These are phyloP conservation scores for Fusarium nisikadoi DNA, from an alignment of 2,329 filamentous ascomycete genomes.

Conservation along the genomic window DNA sequence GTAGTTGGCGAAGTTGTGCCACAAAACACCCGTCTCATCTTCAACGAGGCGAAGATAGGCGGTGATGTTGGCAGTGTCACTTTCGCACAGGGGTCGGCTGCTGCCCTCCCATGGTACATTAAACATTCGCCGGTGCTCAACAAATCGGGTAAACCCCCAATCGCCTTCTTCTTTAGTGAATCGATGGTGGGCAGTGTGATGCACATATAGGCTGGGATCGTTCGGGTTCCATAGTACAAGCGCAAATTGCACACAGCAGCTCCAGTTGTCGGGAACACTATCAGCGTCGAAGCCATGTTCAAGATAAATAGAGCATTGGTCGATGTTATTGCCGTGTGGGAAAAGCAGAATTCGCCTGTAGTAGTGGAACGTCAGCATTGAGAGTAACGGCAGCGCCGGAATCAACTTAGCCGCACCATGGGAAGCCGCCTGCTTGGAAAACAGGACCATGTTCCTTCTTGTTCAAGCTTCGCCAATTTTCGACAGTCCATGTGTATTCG, in stretches of 20 bases:
- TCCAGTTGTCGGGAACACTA: conserved; percentile 89
- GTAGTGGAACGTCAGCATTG: conserved; percentile 35
- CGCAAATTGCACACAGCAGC: conserved; percentile 94
- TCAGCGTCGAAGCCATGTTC: conserved; percentile 88
- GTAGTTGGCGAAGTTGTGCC: conserved; percentile 94
- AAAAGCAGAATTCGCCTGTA: conserved; percentile 92
- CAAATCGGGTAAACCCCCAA: conserved; percentile 98
- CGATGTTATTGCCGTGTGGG: conserved; percentile 92
- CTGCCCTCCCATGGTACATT: conserved; percentile 78
- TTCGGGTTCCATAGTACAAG: conserved; percentile 94
- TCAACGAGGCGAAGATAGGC: conserved; percentile 85
- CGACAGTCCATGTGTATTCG: conserved; percentile 86
- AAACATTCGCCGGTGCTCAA: conserved; percentile 88
- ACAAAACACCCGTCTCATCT: conserved; percentile 87
- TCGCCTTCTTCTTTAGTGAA: conserved; percentile 97
- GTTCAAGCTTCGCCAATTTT: conserved; percentile 79
- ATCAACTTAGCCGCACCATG: conserved; percentile 69
- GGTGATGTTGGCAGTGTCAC: conserved; percentile 81
- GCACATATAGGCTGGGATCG: conserved; percentile 84
- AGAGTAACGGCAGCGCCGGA: conserved; percentile 43
- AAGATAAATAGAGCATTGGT: conserved; percentile 93
- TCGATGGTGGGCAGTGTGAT: conserved; percentile 89
- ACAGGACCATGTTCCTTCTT: conserved; percentile 88
- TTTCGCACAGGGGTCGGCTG: conserved; percentile 77
- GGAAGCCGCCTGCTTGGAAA: conserved; percentile 86